Base-by-base conservation (phyloP, 371 early-diverging fungal species). In the Cladochytrium tenue region DNA sequence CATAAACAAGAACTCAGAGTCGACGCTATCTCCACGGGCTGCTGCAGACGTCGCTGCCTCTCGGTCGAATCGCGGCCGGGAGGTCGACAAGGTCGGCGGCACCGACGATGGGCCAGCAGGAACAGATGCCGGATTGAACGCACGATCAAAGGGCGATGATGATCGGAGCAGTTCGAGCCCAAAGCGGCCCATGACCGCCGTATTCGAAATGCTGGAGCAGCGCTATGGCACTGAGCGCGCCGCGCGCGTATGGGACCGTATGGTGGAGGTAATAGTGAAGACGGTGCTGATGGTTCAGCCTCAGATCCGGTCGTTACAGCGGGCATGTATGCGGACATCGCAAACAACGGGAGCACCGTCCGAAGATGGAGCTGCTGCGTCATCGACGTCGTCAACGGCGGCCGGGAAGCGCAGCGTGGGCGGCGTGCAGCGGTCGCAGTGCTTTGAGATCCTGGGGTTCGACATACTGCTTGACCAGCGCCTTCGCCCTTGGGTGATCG, bases 391-490 rank as follows among this genome's bases (percentile, higher is more conserved):
- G 20, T 43, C 43, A 7, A 43, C 43, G 36, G 27, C 1, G 55
- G 53, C 2, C 32, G 32, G 27, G 32, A 50, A 5, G 2, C 27
- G 23, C 25, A 36, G 35, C 33, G 53, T 10, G 32, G 52, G 26
- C 15, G 32, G 53, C 17, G 30, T 36, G 33, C n/a, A 13, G n/a
- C 65, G 63, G 33, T 72, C 71, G 13, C 78, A 71, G 34, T 85
- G 83, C 65, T 85, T 83, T 68, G 85, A 85, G 62, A 74, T 85
- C 15, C 68, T 85, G 1, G 85, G 85, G 1, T 85, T 85, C 62
- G 85, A 85, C 62, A 76, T 85, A 17, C 62, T 85, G 27, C 59
- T 85, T 53, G 85, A 85, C 67, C 55, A 61, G 53, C 71, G 78
- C 63, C 65, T 81, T 20, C 78, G 76, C 59, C 80, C 81, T 0